phyloP scores from a whole-genome alignment of 768 basidiomycete species.

The Leccinum ochraceum region DNA sequence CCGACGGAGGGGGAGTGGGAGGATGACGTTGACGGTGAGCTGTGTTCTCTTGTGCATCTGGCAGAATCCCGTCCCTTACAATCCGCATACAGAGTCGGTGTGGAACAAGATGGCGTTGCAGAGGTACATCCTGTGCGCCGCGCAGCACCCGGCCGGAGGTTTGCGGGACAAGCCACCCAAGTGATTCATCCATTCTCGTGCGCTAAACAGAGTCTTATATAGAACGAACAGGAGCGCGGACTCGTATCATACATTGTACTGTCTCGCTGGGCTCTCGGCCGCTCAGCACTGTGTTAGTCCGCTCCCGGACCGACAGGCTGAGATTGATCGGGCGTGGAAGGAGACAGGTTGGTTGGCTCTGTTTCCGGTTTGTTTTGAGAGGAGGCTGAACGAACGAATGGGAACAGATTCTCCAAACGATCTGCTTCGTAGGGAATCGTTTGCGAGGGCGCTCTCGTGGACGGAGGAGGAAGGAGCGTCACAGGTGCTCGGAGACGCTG shows the following conservation, averaged over 20 bases:
- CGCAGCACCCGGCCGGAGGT: slow-evolving; percentile 84
- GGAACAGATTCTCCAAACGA: slow-evolving; percentile 26
- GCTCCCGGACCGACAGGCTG: slow-evolving; percentile 38
- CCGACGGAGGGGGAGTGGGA: slow-evolving; percentile 54
- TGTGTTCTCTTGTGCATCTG: neutral
- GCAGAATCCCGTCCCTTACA: neutral
- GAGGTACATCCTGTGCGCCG: slow-evolving; percentile 83
- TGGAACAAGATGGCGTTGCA: slow-evolving; percentile 76
- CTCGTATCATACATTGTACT: slow-evolving; percentile 93
- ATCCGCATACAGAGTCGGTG: slow-evolving; percentile 37
- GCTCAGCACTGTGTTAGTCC: slow-evolving; percentile 80
- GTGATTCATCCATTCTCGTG: slow-evolving; percentile 40
- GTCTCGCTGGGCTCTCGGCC: slow-evolving; percentile 83
- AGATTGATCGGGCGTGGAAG: slow-evolving; percentile 42
- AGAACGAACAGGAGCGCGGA: slow-evolving; percentile 65
- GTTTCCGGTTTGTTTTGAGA: neutral
- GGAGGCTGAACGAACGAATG: slow-evolving; percentile 10
- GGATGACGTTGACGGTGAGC: slow-evolving; percentile 71
- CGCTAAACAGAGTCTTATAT: neutral
- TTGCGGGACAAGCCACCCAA: slow-evolving; percentile 96
- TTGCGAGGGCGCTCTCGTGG: slow-evolving; percentile 62
- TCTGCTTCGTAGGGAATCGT: slow-evolving; percentile 46
- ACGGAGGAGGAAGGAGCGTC: slow-evolving; percentile 62
- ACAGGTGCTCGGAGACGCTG: slow-evolving; percentile 56
- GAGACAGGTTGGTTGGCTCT: slow-evolving; percentile 19